A percentile compares a stretch with the other conserved stretches of the same genome.
Evolutionary conservation across 1,139 yeast genomes (phyloP).

Genomic region (Saccharomyces hybrid): DNA sequence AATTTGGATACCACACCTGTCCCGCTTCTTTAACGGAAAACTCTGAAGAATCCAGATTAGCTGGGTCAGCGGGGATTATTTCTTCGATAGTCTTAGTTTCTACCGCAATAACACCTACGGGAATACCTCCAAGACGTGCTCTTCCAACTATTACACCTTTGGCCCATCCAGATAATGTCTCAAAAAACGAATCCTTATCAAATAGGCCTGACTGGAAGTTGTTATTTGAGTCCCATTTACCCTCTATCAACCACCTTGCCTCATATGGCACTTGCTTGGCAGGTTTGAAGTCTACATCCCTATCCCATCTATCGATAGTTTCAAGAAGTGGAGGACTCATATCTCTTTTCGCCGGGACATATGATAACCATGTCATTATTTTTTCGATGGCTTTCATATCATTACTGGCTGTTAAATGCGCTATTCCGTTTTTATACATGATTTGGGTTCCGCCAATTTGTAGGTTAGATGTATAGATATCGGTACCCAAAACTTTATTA

Average conservation of each 20-base stretch:
- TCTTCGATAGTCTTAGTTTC: slow-evolving; percentile 88
- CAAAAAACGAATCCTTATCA: slow-evolving; percentile 89
- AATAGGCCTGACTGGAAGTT: slow-evolving; percentile 54
- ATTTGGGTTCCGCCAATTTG: slow-evolving; percentile 99
- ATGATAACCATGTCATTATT: slow-evolving; percentile 95
- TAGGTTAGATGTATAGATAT: slow-evolving; percentile 91
- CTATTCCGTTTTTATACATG: slow-evolving; percentile 96
- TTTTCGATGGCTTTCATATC: slow-evolving; percentile 94
- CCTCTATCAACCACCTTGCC: slow-evolving; percentile 91
- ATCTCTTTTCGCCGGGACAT: slow-evolving; percentile 83
- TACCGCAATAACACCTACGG: slow-evolving; percentile 95
- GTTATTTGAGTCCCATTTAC: slow-evolving; percentile 46
- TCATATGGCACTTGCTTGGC: slow-evolving; percentile 69
- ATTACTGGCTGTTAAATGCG: slow-evolving; percentile 91
- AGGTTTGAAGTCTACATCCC: slow-evolving; percentile 81
- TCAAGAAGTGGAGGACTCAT: slow-evolving; percentile 88
- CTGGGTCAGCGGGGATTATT: slow-evolving; percentile 93
- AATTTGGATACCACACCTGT: slow-evolving; percentile 98
- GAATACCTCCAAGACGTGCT: slow-evolving; percentile 97
- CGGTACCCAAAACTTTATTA: slow-evolving; percentile 91
- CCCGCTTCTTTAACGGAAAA: slow-evolving; percentile 89
- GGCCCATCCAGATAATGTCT: slow-evolving; percentile 98
- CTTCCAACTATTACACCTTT: slow-evolving; percentile 97
- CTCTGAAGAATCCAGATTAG: slow-evolving; percentile 91
- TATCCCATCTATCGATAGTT: slow-evolving; percentile 81